Conservation (phyloP, 2,329 filamentous ascomycete species). For the Rhynchosporium graminicola region DNA sequence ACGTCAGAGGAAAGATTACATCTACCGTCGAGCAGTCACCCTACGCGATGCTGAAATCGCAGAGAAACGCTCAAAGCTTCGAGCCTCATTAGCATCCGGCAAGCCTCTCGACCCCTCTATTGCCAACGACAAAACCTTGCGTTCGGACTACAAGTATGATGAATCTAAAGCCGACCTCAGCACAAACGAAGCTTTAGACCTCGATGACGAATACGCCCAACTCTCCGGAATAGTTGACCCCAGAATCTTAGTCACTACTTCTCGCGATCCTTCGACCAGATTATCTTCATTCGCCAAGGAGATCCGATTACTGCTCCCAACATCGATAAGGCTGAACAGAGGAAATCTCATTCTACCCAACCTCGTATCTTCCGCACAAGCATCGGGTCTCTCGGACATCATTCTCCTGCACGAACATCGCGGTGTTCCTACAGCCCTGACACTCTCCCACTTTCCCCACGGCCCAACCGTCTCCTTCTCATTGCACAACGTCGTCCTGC, state of each 20-base stretch:
- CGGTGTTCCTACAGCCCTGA: conserved; percentile 87
- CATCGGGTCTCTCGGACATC: conserved; percentile 79
- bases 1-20: conserved; percentile 79
- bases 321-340: conserved; percentile 83
- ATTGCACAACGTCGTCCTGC: conserved; percentile 87
- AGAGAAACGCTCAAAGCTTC: conserved; percentile 85
- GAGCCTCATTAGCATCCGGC: conserved; percentile 83
- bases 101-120: conserved; percentile 81
- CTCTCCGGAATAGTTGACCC: conserved; percentile 92
- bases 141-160: conserved; percentile 91
- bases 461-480: conserved; percentile 87
- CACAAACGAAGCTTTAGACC: conserved; percentile 67
- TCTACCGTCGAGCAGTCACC: conserved; percentile 85
- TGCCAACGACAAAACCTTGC: conserved; percentile 80
- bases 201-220: conserved; percentile 89
- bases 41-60: conserved; percentile 90
- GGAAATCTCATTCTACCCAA: conserved; percentile 88
- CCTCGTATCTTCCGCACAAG: conserved; percentile 77
- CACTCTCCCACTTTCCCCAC: conserved; percentile 83
- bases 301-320: conserved; percentile 79
- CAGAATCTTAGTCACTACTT: conserved; percentile 86
- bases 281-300: conserved; percentile 93
- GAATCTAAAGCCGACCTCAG: conserved; percentile 73
- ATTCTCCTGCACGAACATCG: conserved; percentile 89
- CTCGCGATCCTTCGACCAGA: conserved; percentile 80